phyloP scores from a whole-genome alignment of 2,329 filamentous ascomycete species.

The Diaporthe ampelina region DNA sequence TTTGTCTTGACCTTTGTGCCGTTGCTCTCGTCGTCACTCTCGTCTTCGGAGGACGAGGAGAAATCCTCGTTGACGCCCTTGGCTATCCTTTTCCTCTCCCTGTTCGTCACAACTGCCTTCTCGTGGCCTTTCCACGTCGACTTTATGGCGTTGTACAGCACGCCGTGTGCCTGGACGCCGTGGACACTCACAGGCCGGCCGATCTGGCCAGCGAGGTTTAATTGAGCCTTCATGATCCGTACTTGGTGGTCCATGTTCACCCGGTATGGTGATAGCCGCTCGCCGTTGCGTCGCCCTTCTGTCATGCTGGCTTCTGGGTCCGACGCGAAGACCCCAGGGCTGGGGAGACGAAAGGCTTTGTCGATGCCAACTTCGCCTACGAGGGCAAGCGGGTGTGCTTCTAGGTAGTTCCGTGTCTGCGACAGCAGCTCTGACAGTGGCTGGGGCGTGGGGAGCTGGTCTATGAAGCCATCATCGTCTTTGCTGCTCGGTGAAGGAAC shows the following conservation, averaged over 20 bases:
- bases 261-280: constrained; percentile 75
- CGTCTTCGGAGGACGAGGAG: constrained; percentile 48
- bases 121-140: constrained; percentile 80
- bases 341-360: constrained; percentile 81
- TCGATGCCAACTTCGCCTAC: constrained; percentile 86
- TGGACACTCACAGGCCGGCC: constrained; percentile 77
- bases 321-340: constrained; percentile 59
- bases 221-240: constrained; percentile 74
- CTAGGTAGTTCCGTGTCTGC: constrained; percentile 69
- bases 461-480: constrained; percentile 60
- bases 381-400: constrained; percentile 72
- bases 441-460: constrained; percentile 69
- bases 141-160: constrained; percentile 75
- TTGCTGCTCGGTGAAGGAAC: constrained; percentile 60
- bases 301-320: constrained; percentile 64
- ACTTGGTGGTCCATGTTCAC: constrained; percentile 79
- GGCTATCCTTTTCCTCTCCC: constrained; percentile 67
- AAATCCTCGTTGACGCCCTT: constrained; percentile 61
- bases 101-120: constrained; percentile 70
- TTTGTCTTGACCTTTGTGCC: not conserved
- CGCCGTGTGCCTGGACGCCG: constrained; percentile 82
- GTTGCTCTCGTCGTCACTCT: constrained; percentile 42
- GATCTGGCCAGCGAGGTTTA: constrained; percentile 79
- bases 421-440: constrained; percentile 71
- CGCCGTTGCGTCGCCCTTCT: constrained; percentile 78